Conservation (phyloP, 805 yeast genomes). For the Pichia manshurica region DNA sequence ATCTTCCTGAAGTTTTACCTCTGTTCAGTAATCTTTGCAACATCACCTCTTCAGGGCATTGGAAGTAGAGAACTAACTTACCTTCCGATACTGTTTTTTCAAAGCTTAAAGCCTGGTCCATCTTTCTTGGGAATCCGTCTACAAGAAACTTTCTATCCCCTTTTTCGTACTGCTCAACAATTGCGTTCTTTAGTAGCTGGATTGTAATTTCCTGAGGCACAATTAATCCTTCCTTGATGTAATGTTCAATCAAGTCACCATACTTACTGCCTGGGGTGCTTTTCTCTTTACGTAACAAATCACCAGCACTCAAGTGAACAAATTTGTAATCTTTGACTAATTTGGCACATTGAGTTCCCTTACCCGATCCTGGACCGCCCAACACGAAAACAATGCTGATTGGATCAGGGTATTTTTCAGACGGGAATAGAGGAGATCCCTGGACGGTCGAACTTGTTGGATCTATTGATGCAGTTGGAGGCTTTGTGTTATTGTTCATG, state of each 20-base stretch:
- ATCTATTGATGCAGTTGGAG: conserved; percentile 32
- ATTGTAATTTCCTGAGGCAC: conserved; percentile 93
- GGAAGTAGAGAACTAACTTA: conserved; percentile 66
- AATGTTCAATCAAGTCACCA: conserved; percentile 79
- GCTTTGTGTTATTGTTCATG: conserved; percentile 24
- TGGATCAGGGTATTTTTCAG: conserved; percentile 8
- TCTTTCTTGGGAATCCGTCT: conserved; percentile 96
- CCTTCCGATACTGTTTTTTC: conserved; percentile 72
- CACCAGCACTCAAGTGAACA: conserved; percentile 94
- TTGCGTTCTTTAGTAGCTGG: conserved; percentile 76
- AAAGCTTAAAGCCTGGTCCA: conserved; percentile 96
- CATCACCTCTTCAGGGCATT: conserved; percentile 82
- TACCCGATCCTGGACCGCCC: conserved; percentile 98
- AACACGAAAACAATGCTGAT: conserved; percentile 82
- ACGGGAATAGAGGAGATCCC: conserved; percentile 10
- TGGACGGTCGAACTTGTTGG: conserved; percentile 31
- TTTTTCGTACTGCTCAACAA: conserved; percentile 43
- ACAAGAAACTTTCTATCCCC: conserved; percentile 66
- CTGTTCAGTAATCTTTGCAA: conserved; percentile 76
- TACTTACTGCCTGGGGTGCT: conserved; percentile 70
- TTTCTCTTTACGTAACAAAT: conserved; percentile 89
- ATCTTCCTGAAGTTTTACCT: conserved; percentile 91
- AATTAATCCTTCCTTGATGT: conserved; percentile 81
- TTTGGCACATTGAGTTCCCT: conserved; percentile 92
- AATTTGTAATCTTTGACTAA: conserved; percentile 76